Percentiles rank a stretch among this genome's conserved stretches.
Conservation (phyloP, 179 eudicot species). For the Nepenthes alata region DNA sequence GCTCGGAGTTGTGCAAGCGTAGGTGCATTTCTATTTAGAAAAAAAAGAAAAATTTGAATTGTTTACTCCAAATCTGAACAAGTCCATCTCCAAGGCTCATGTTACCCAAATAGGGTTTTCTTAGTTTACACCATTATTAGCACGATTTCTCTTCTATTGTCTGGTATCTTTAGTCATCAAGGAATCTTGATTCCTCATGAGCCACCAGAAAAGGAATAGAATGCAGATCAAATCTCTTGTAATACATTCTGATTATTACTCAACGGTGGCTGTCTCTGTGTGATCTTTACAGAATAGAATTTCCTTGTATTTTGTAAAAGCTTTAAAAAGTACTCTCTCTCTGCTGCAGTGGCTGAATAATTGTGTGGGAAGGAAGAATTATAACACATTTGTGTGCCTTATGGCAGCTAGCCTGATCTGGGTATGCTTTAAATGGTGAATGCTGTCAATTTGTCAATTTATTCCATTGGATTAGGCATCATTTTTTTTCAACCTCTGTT, state of each 20-base stretch:
- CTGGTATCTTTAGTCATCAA: no score
- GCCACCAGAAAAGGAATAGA: background rate
- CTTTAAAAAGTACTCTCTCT: conserved; percentile 6
- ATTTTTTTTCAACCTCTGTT: background rate
- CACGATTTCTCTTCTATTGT: no score
- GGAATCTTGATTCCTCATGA: no score
- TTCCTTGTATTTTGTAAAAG: background rate
- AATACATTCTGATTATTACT: background rate
- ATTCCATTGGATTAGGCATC: background rate
- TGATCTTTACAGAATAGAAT: background rate
- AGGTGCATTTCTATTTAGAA: no score
- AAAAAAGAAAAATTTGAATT: no score
- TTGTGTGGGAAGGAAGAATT: conserved; percentile 87
- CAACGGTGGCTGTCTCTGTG: background rate
- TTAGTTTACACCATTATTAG: no score
- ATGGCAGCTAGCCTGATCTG: conserved; percentile 84
- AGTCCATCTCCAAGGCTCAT: no score
- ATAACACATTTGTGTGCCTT: conserved; percentile 64
- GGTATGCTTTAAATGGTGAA: conserved; percentile 36
- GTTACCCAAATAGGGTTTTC: no score
- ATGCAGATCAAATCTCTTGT: background rate
- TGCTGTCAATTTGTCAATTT: background rate
- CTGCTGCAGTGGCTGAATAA: conserved; percentile 87
- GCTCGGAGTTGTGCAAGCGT: no score
- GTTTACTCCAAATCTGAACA: no score